Base-by-base conservation (phyloP, 2,329 filamentous ascomycete genomes). In the Fusarium denticulatum region DNA sequence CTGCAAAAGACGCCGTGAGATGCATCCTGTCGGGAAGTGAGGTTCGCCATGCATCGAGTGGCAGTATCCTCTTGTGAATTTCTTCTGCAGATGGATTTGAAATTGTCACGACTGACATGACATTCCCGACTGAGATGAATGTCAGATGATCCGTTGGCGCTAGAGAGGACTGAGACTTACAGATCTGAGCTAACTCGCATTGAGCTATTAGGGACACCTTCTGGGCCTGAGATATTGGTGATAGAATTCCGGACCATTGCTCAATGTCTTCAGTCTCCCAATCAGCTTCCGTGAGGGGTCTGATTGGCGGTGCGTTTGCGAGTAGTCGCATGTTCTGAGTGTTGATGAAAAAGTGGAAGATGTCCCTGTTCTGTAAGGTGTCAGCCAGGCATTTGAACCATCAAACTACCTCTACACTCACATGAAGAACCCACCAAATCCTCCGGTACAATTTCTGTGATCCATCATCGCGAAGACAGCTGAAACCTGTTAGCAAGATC, bases 401-500 rank as follows among this genome's bases (percentile, higher is more conserved):
- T n/a, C n/a, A n/a, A n/a, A n/a, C n/a, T n/a, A n/a, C n/a, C n/a
- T n/a, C n/a, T n/a, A n/a, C n/a, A n/a, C n/a, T n/a, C n/a, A n/a
- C n/a, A n/a, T n/a, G n/a, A n/a, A n/a, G n/a, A n/a, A 52, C 34
- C 74, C 65, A 76, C 74, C 74, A 76, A 1, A 76, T 76, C 6
- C 71, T 45, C 5, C 65, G 32, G 8, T 73, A 71, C 7, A 76
- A 6, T 1, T 59, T 73, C 2, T 50, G 36, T 0, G 50, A 58
- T 7, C 6, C 28, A 30, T 71, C 65, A 10, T 63, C 39, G 1
- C 61, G 47, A 36, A 39, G 26, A 6, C 43, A 65, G 1, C 71
- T 76, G n/a, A n/a, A n/a, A n/a, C n/a, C n/a, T n/a, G n/a, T n/a
- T n/a, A n/a, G n/a, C n/a, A n/a, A n/a, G n/a, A n/a, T n/a, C n/a